A percentile compares a stretch with the other conserved stretches of the same genome.
These are phyloP conservation scores for Trametes polyzona DNA, from an alignment of 1,284 basidiomycete species.

Conservation along the genomic window DNA sequence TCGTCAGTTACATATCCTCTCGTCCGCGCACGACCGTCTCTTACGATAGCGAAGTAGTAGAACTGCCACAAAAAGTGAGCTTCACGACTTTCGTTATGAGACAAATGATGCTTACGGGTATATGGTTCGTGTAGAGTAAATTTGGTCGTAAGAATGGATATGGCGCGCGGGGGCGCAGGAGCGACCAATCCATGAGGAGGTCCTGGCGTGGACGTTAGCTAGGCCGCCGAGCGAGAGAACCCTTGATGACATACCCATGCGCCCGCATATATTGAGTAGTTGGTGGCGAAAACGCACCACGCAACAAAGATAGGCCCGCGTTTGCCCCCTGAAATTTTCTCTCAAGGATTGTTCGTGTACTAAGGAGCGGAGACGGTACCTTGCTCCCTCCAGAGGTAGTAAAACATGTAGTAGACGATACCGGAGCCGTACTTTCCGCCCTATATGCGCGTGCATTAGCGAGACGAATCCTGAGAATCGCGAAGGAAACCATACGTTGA, in stretches of 20 bases:
- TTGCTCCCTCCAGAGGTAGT: slow-evolving; percentile 74
- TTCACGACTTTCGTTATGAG: not conserved
- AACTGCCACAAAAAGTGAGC: slow-evolving; percentile 43
- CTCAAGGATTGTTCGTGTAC: not conserved
- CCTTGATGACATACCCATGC: slow-evolving; percentile 67
- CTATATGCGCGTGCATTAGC: slow-evolving; percentile 40
- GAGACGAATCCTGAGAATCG: not conserved
- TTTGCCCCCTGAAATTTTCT: slow-evolving; percentile 33
- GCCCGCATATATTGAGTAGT: slow-evolving; percentile 74
- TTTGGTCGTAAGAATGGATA: slow-evolving; percentile 77
- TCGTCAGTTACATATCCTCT: too few species aligned
- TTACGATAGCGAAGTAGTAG: slow-evolving; percentile 78
- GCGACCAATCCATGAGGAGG: slow-evolving; percentile 81
- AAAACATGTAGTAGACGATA: slow-evolving; percentile 66
- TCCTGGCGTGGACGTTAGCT: slow-evolving; percentile 49
- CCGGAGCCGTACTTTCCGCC: slow-evolving; percentile 80
- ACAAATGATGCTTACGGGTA: slow-evolving; percentile 50
- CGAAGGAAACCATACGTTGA: slow-evolving; percentile 55
- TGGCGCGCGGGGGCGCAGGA: slow-evolving; percentile 62
- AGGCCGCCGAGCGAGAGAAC: not conserved
- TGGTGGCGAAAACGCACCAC: slow-evolving; percentile 65
- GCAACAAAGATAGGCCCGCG: slow-evolving; percentile 57
- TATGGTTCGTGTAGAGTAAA: slow-evolving; percentile 66
- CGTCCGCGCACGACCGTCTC: slow-evolving; percentile 21
- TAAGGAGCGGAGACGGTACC: slow-evolving; percentile 42